Percentiles rank a stretch among this genome's conserved stretches.
Evolutionary conservation across 305 asterid species (phyloP).

Genomic region (Fraxinus ornus): DNA sequence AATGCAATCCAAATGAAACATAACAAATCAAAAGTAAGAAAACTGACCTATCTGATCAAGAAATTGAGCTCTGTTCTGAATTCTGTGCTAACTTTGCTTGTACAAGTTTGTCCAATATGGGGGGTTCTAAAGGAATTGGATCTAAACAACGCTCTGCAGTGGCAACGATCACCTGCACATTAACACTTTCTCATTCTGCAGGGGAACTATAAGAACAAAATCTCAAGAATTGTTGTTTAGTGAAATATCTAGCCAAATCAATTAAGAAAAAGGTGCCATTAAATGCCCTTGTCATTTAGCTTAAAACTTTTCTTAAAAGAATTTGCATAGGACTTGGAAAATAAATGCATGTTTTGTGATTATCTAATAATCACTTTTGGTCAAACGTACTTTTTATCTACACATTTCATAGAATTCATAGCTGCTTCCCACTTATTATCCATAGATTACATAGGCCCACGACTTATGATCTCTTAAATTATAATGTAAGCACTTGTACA

Average conservation of each 20-base stretch:
- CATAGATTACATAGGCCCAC: neutral
- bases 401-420: neutral
- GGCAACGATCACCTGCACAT: conserved; percentile 46
- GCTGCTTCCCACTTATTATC: neutral
- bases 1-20: neutral
- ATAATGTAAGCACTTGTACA: neutral
- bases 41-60: neutral
- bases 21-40: neutral
- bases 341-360: neutral
- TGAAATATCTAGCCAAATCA: neutral
- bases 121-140: conserved; percentile 44
- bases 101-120: conserved; percentile 48
- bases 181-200: conserved; percentile 1
- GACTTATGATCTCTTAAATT: neutral
- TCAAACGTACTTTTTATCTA: neutral
- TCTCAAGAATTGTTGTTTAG: neutral
- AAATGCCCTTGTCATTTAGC: neutral
- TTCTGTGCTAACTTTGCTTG: conserved; percentile 41
- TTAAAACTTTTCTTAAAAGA: neutral
- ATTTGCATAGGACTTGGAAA: neutral
- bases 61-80: conserved; percentile 19
- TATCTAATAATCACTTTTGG: neutral
- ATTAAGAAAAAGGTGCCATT: neutral
- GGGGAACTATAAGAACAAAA: neutral
- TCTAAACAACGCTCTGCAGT: conserved; percentile 54